These are phyloP conservation scores for Lichtheimia hyalospora DNA, from an alignment of 371 early-diverging fungal species.

Conservation along the genomic window DNA sequence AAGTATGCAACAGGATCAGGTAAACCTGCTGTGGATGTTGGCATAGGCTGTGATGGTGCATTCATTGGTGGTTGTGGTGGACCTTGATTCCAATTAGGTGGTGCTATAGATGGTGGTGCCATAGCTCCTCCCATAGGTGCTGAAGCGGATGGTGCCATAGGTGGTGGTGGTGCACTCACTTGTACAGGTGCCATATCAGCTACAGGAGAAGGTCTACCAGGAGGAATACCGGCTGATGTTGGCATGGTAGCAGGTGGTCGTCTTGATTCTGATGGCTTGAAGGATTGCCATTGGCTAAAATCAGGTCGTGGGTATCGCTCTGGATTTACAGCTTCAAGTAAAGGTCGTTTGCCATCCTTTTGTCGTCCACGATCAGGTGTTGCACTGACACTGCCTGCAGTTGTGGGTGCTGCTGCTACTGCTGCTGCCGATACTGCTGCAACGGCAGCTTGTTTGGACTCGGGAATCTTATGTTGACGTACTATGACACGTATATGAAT, in stretches of 20 bases:
- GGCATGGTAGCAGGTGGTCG: slow-evolving; percentile 14
- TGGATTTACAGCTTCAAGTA: slow-evolving; percentile 71
- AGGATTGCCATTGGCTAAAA: slow-evolving; percentile 71
- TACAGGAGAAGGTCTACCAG: neutral
- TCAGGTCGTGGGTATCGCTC: slow-evolving; percentile 80
- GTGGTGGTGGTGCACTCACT: slow-evolving; percentile 6
- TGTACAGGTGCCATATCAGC: neutral
- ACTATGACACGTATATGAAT: neutral
- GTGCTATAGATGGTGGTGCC: slow-evolving; percentile 2
- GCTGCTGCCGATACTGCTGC: slow-evolving; percentile 9
- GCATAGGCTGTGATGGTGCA: slow-evolving; percentile 1
- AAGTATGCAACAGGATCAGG: slow-evolving; percentile 65
- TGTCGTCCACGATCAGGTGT: slow-evolving; percentile 27
- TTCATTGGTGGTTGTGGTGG: neutral
- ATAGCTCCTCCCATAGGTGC: neutral
- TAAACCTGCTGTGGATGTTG: slow-evolving; percentile 21
- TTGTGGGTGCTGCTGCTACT: neutral
- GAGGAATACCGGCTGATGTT: slow-evolving; percentile 5
- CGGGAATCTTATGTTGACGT: neutral
- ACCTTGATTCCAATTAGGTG: neutral
- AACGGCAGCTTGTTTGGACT: slow-evolving; percentile 10
- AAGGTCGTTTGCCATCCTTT: slow-evolving; percentile 34
- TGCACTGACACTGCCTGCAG: neutral
- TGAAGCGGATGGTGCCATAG: slow-evolving; percentile 1
- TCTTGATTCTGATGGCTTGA: slow-evolving; percentile 56